A percentile compares a stretch with the other conserved stretches of the same genome.
These are phyloP conservation scores for Pisolithus orientalis DNA, from an alignment of 768 basidiomycete genomes.

Conservation along the genomic window DNA sequence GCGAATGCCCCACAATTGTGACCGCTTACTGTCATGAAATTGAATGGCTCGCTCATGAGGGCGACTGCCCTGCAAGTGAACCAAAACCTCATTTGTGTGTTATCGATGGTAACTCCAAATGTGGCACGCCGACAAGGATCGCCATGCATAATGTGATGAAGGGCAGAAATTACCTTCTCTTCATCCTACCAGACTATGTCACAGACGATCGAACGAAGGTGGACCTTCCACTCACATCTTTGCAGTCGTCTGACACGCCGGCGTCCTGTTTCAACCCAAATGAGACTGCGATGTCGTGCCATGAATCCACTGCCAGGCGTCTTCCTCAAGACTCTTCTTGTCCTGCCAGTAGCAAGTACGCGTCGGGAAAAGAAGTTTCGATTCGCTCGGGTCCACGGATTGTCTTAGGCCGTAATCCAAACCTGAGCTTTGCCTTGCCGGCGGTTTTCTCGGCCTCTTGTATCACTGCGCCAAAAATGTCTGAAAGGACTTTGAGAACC, in stretches of 20 bases:
- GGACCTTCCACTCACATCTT: background rate
- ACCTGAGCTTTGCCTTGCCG: background rate
- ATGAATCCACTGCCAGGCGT: conserved; percentile 25
- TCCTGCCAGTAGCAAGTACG: background rate
- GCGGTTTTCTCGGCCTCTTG: background rate
- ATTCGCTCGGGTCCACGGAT: background rate
- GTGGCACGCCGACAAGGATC: conserved; percentile 21
- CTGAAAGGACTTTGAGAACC: background rate
- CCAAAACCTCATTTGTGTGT: conserved; percentile 22
- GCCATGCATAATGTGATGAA: conserved; percentile 18
- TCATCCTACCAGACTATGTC: background rate
- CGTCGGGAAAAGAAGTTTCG: background rate
- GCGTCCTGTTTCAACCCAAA: conserved; percentile 3
- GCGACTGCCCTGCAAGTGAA: conserved; percentile 17
- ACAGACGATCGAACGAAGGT: background rate
- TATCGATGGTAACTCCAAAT: conserved; percentile 22
- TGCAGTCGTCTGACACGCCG: background rate
- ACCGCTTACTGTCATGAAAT: conserved; percentile 8
- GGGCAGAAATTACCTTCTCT: conserved; percentile 13
- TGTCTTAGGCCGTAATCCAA: background rate
- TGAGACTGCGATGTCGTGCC: conserved; percentile 28
- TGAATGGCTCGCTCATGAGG: conserved; percentile 10
- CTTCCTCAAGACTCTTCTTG: background rate
- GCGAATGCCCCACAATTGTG: background rate
- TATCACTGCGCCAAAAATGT: background rate